Percentiles rank a stretch among this genome's conserved stretches.
phyloP scores from a whole-genome alignment of 1,139 yeast species.

The Sugiyamaella xylanicola region DNA sequence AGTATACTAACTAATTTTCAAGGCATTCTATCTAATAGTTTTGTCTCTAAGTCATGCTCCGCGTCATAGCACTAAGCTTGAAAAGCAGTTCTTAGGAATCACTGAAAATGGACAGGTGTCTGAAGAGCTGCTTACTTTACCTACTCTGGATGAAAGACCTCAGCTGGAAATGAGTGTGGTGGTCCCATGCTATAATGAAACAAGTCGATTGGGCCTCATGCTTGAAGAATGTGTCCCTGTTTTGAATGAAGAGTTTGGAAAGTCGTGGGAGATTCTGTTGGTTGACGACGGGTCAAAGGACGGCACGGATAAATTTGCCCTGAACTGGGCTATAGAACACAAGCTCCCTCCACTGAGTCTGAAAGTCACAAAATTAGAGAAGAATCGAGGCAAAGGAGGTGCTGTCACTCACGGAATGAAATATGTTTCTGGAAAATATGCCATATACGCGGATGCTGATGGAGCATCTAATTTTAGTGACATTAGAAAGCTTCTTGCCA shows the following conservation, averaged over 20 bases:
- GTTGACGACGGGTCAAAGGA: conserved; percentile 93
- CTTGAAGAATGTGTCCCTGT: conserved; percentile 71
- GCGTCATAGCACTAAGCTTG: conserved; percentile 55
- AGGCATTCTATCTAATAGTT: conserved; percentile 48
- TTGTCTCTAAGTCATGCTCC: conserved; percentile 64
- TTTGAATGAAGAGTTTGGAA: conserved; percentile 46
- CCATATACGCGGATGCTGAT: conserved; percentile 94
- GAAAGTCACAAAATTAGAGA: conserved; percentile 65
- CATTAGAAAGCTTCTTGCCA: conserved; percentile 54
- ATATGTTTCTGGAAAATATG: conserved; percentile 69
- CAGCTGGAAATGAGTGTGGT: conserved; percentile 60
- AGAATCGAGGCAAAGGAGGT: conserved; percentile 95
- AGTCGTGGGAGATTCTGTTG: conserved; percentile 69
- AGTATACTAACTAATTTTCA: background rate
- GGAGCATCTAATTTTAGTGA: conserved; percentile 90
- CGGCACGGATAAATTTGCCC: conserved; percentile 72
- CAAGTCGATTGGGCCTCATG: conserved; percentile 69
- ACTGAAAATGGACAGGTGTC: conserved; percentile 40
- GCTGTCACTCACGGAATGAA: conserved; percentile 95
- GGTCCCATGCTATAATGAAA: conserved; percentile 90
- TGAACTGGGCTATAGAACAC: conserved; percentile 56
- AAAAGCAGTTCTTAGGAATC: conserved; percentile 50
- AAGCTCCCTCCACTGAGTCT: conserved; percentile 58
- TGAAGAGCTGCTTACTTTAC: conserved; percentile 31
- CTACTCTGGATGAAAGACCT: conserved; percentile 27